Base-by-base conservation (phyloP, 1,284 basidiomycete species). In the Moesziomyces sp. region DNA sequence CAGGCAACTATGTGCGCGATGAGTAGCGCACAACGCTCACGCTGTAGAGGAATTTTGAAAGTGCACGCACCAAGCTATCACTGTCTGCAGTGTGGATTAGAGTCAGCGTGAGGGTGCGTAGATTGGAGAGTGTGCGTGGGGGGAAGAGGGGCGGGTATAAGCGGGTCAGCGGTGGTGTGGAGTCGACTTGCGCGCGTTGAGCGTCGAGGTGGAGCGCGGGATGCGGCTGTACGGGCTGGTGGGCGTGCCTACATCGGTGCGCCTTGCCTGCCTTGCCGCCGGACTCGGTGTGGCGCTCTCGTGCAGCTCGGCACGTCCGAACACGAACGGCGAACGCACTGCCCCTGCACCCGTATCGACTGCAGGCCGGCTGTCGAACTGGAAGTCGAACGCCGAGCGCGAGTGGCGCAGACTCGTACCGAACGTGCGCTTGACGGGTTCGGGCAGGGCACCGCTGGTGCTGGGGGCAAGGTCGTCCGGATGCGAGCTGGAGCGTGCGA, bases 1-100 rank as follows among this genome's bases (percentile, higher is more conserved):
- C 96, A 56, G 96, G 94, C 2, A 80, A 80, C 51, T 80, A 80
- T 45, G 78, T 80, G 1, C 51, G 71, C 3, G 76, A 79, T 4
- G 76, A 70, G 44, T 74, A 58, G 46, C 26, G 7, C 19, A 5
- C 3, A 18, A 3, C 14, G 26, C 26, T 28, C 26, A 28, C 26
- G 8, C 9, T 24, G 5, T 6, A 10, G n/a, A 11, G 10, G 43
- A 18, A 19, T 9, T 6, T 44, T n/a, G 16, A 7, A 21, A 16
- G n/a, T 7, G 8, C 23, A 19, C 19, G 43, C 42, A n/a, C 18
- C 10, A 43, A 16, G 42, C 42, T 11, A n/a, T 11, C 18, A 7
- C 6, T 26, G 24, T 26, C 24, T 2, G 21, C 21, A 2, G 10
- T 5, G 33, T 16, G 16, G 35, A 14, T 16, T 35, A 14, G 13